Percentiles rank a stretch among this genome's conserved stretches.
phyloP scores from a whole-genome alignment of 2,329 filamentous ascomycete species.

The Passalora sequoiae region DNA sequence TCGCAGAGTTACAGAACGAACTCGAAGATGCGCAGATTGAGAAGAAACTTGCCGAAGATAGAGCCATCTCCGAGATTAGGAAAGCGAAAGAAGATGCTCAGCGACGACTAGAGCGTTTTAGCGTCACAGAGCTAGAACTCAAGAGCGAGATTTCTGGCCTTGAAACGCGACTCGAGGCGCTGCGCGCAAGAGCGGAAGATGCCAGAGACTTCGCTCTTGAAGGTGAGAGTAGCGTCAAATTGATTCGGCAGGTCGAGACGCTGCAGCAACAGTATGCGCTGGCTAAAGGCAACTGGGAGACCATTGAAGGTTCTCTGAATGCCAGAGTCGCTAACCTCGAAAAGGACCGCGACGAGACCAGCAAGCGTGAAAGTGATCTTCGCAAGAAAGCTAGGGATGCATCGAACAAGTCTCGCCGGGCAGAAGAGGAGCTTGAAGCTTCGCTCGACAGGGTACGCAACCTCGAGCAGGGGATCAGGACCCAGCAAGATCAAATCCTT shows the following conservation, averaged over 20 bases:
- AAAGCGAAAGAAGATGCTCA: slow-evolving; percentile 69
- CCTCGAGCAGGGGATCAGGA: slow-evolving; percentile 59
- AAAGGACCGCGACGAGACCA: slow-evolving; percentile 83
- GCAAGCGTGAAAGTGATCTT: slow-evolving; percentile 77
- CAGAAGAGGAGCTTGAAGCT: slow-evolving; percentile 79
- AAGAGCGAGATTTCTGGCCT: slow-evolving; percentile 70
- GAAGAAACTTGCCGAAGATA: slow-evolving; percentile 68
- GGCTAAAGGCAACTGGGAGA: slow-evolving; percentile 95
- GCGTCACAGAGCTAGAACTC: slow-evolving; percentile 67
- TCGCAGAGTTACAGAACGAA: slow-evolving; percentile 56
- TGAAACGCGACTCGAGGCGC: slow-evolving; percentile 83
- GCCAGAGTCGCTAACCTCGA: slow-evolving; percentile 73
- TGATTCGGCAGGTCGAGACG: slow-evolving; percentile 89
- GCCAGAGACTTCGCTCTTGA: slow-evolving; percentile 63
- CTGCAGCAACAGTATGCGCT: slow-evolving; percentile 92
- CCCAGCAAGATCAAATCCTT: slow-evolving; percentile 56
- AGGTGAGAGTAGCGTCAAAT: slow-evolving; percentile 58
- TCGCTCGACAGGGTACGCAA: slow-evolving; percentile 59
- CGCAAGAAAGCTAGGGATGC: slow-evolving; percentile 83
- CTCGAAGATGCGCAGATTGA: slow-evolving; percentile 65
- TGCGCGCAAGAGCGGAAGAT: slow-evolving; percentile 82
- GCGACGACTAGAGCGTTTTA: slow-evolving; percentile 64
- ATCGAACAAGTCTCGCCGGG: slow-evolving; percentile 60
- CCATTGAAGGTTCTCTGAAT: slow-evolving; percentile 81
- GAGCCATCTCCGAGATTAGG: slow-evolving; percentile 61